phyloP scores from a whole-genome alignment of 352 stramenopile genomes.

The Pythium brachiatum region DNA sequence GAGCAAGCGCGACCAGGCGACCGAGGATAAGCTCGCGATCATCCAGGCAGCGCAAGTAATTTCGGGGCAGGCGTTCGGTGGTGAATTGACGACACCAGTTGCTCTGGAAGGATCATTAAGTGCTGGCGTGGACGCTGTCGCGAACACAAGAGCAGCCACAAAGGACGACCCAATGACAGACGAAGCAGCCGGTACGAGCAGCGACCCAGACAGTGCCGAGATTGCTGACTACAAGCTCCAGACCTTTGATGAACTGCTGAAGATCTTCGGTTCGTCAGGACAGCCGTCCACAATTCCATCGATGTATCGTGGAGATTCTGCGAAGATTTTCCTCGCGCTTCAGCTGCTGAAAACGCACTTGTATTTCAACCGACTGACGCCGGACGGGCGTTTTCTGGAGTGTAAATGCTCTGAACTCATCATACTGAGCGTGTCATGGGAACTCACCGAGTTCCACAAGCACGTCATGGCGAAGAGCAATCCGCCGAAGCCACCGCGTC shows the following conservation, averaged over 20 bases:
- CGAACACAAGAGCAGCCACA: neutral
- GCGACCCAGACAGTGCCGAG: neutral
- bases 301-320: neutral
- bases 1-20: constrained; percentile 12
- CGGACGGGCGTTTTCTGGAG: constrained; percentile 64
- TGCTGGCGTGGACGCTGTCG: no score
- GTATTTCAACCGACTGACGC: constrained; percentile 59
- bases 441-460: constrained; percentile 53
- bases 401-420: constrained; percentile 67
- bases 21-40: constrained; percentile 14
- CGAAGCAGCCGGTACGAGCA: neutral
- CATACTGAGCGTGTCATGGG: constrained; percentile 48
- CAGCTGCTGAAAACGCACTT: constrained; percentile 34
- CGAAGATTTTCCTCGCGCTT: constrained; percentile 25
- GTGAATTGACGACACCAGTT: neutral
- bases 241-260: neutral
- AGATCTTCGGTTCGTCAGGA: neutral
- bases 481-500: constrained; percentile 14
- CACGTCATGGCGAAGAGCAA: constrained; percentile 58
- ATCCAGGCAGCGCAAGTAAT: constrained; percentile 4
- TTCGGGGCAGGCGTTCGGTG: neutral
- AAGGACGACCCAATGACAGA: neutral
- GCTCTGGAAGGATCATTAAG: no score
- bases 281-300: neutral
- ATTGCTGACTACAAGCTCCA: neutral